Evolutionary conservation across 73 alveolate species (phyloP), one percentile per base, ranked within the genome.

Genomic region (Paramecium octaurelia): DNA sequence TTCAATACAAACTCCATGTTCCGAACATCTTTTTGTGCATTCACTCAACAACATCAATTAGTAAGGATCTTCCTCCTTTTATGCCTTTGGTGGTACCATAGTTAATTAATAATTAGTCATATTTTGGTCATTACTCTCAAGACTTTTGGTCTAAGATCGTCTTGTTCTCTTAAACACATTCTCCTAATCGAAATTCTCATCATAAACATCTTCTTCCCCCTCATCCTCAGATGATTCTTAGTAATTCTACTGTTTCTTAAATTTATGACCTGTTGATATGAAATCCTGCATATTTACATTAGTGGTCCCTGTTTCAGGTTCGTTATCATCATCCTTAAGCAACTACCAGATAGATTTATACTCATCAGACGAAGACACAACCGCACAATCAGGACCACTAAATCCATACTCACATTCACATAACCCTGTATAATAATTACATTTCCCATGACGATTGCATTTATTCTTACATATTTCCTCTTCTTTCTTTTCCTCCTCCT

Each of bases 311-410:
- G 42, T 75, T 36, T 75, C 88, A 21, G 88, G 88, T 31, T 29
- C 59, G 38, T 75, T 44, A 34, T 29, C 38, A 75, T 75, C 88
- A 75, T 75, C 88, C 18, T 75, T 36, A 31, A 75, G 88, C 10
- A 36, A 21, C 20, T 75, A 34, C 88, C 88, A 75, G 35, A 75
- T 36, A 9, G 68, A 36, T 36, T 75, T 75, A 75, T 75, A 75
- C 0, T 40, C 88, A 34, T 75, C 88, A 10, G 58, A 14, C 0
- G 21, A 34, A 3, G 58, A 36, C 12, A 21, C 88, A 12, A 14
- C 68, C 18, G 60, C 2, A 35, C 88, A 75, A 75, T 75, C 88
- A 36, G 88, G 88, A 34, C 88, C 88, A 75, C 36, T 16, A 75
- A 34, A 75, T 14, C 88, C 88, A 29, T 75, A 36, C 10, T 75